Conservation (phyloP, 2,329 filamentous ascomycete species). For the Chrysoporthe puriensis region DNA sequence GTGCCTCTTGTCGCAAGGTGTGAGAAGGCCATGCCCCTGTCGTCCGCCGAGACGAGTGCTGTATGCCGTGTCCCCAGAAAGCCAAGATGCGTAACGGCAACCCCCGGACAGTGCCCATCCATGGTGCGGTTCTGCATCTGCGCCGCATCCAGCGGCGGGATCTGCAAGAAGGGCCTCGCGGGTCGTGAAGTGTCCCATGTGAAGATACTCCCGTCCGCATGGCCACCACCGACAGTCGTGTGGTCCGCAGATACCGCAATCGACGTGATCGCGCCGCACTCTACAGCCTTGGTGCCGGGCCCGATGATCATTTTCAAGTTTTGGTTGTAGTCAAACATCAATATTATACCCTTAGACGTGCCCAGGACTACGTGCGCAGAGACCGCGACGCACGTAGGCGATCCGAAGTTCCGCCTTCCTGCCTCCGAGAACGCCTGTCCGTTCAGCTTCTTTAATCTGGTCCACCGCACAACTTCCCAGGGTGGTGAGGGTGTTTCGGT, state of each 20-base stretch:
- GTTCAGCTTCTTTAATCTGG: slow-evolving; percentile 85
- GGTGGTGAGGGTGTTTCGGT: slow-evolving; percentile 76
- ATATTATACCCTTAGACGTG: slow-evolving; percentile 89
- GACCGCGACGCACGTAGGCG: slow-evolving; percentile 85
- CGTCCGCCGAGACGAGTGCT: slow-evolving; percentile 91
- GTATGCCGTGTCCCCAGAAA: slow-evolving; percentile 94
- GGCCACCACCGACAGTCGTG: slow-evolving; percentile 86
- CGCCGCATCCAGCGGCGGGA: slow-evolving; percentile 72
- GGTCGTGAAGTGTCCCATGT: slow-evolving; percentile 90
- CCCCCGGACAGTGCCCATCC: slow-evolving; percentile 82
- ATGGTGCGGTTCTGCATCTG: slow-evolving; percentile 66
- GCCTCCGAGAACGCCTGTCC: slow-evolving; percentile 90
- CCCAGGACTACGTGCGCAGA: slow-evolving; percentile 88
- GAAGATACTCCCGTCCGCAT: slow-evolving; percentile 89
- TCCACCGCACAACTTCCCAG: slow-evolving; percentile 98
- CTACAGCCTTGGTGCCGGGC: slow-evolving; percentile 89
- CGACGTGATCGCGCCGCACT: slow-evolving; percentile 85
- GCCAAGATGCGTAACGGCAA: slow-evolving; percentile 84
- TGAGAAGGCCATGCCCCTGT: slow-evolving; percentile 96
- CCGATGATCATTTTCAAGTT: slow-evolving; percentile 93
- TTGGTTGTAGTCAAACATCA: slow-evolving; percentile 98
- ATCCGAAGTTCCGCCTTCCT: slow-evolving; percentile 89
- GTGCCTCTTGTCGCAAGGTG: slow-evolving; percentile 92
- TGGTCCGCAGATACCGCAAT: slow-evolving; percentile 93
- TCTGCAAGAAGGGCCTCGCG: slow-evolving; percentile 86